Conservation (phyloP, 2,329 filamentous ascomycete species). For the Colletotrichum tropicicola region DNA sequence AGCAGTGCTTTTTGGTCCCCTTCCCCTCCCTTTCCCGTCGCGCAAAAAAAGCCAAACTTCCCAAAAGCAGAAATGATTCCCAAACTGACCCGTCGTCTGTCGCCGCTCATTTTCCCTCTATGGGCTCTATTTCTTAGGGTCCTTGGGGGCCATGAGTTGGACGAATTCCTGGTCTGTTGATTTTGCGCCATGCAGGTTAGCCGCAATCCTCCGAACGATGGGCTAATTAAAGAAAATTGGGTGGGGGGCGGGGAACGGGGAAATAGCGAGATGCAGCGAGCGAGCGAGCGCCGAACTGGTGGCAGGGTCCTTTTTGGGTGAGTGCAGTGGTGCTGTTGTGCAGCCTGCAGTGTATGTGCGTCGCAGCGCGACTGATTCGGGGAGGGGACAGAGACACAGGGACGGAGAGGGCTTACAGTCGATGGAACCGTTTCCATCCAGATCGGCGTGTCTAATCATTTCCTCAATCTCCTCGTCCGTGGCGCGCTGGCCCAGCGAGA, state of each 20-base stretch:
- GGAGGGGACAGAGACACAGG: background rate
- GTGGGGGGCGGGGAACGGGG: conserved; percentile 6
- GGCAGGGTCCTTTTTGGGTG: background rate
- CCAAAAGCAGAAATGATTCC: background rate
- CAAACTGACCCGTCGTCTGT: background rate
- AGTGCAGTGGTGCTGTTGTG: background rate
- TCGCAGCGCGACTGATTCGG: background rate
- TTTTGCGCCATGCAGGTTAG: conserved; percentile 10
- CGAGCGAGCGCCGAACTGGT: background rate
- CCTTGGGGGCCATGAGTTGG: conserved; percentile 32
- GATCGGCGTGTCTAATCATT: conserved; percentile 32
- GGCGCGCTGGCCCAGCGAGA: conserved; percentile 32
- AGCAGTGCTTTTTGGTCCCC: conserved; percentile 17
- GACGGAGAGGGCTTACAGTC: conserved; percentile 22
- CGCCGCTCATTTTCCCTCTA: background rate
- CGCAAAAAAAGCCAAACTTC: too few species aligned
- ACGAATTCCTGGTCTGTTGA: conserved; percentile 32
- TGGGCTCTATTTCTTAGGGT: conserved; percentile 20
- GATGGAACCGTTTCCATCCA: conserved; percentile 32
- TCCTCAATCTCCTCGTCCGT: conserved; percentile 34
- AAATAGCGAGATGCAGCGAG: conserved; percentile 13
- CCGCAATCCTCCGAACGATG: conserved; percentile 9
- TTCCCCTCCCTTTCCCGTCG: background rate
- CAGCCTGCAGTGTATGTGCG: background rate
- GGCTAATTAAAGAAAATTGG: conserved; percentile 7